Conservation (phyloP, 2,329 filamentous ascomycete genomes). For the Penicillium sclerotigenum region DNA sequence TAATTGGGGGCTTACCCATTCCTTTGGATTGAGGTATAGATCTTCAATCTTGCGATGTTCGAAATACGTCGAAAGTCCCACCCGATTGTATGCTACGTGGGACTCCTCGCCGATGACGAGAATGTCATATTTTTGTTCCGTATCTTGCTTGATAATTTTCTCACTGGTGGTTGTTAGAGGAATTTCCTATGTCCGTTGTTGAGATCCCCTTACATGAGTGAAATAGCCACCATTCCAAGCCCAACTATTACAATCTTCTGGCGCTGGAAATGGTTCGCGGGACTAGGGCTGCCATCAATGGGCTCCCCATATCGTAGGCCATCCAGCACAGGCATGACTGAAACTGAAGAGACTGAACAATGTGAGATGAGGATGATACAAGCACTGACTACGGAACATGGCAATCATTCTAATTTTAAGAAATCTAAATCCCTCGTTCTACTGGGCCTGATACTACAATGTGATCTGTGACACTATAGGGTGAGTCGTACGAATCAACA, state of each 20-base stretch:
- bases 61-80: slow-evolving; percentile 86
- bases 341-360: neutral
- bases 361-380: neutral
- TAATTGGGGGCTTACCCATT: slow-evolving; percentile 61
- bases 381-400: slow-evolving; percentile 2
- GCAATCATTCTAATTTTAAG: slow-evolving; percentile 12
- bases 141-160: slow-evolving; percentile 82
- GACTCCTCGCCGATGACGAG: slow-evolving; percentile 84
- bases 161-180: slow-evolving; percentile 55
- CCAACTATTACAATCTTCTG: slow-evolving; percentile 80
- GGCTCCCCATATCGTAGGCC: slow-evolving; percentile 25
- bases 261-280: slow-evolving; percentile 15
- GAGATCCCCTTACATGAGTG: slow-evolving; percentile 68
- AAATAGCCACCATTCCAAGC: slow-evolving; percentile 86
- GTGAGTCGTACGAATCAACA: neutral
- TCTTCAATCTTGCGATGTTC: slow-evolving; percentile 80
- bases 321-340: slow-evolving; percentile 32
- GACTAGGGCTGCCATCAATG: slow-evolving; percentile 19
- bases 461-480: neutral
- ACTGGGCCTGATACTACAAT: neutral
- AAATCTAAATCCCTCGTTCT: neutral
- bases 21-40: slow-evolving; percentile 78
- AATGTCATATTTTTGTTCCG: slow-evolving; percentile 73
- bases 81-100: slow-evolving; percentile 86
- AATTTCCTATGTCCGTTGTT: slow-evolving; percentile 18